phyloP scores from a whole-genome alignment of 495 filamentous ascomycete species.

The Neurospora hispaniola region DNA sequence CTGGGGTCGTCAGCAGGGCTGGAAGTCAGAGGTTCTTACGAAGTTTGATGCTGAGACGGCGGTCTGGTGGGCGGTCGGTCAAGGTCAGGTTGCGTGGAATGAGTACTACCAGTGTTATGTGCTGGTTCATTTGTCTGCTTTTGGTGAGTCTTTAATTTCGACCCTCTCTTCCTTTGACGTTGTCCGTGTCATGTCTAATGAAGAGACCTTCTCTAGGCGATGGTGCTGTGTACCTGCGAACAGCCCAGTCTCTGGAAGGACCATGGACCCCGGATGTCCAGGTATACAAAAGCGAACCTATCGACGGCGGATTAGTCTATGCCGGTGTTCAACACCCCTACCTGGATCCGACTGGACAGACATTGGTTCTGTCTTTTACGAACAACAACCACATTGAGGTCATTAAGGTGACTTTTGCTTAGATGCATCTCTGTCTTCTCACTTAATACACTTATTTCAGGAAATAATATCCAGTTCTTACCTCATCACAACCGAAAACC shows the following conservation, averaged over 20 bases:
- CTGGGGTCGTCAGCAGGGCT: conserved; percentile 22
- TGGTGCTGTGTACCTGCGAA: conserved; percentile 16
- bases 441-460: conserved; percentile 10
- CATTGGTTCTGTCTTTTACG: conserved; percentile 21
- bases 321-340: conserved; percentile 26
- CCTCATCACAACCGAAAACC: not conserved
- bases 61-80: conserved; percentile 21
- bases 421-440: conserved; percentile 29
- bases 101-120: conserved; percentile 20
- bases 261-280: conserved; percentile 26
- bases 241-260: conserved; percentile 20
- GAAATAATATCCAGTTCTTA: not conserved
- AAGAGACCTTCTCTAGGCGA: conserved; percentile 2
- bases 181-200: not conserved
- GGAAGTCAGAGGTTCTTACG: conserved; percentile 17
- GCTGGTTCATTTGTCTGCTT: conserved; percentile 17
- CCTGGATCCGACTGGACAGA: conserved; percentile 19
- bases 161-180: too few species aligned
- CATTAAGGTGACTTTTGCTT: conserved; percentile 8
- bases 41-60: conserved; percentile 20
- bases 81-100: conserved; percentile 25
- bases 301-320: conserved; percentile 22
- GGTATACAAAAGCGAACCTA: conserved; percentile 19
- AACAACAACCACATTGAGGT: conserved; percentile 29
- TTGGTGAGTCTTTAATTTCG: conserved; percentile 9